Evolutionary conservation across 441 rosid species (phyloP), one percentile per base, ranked within the genome.

Genomic region (Populus tomentosa): DNA sequence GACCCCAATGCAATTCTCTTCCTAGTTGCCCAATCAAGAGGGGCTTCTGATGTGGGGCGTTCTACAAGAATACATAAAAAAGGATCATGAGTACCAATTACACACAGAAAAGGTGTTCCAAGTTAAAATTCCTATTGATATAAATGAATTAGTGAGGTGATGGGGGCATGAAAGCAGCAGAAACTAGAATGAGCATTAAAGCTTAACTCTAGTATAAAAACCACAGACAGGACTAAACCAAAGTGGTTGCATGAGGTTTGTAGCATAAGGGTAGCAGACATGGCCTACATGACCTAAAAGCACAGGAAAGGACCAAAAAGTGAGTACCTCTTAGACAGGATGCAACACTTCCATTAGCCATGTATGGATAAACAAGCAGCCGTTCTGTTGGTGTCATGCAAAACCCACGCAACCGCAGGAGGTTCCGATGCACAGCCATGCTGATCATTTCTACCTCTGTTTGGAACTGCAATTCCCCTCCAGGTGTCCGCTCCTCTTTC

Each of bases 261-360:
- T 36, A n/a, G 78, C 20, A 28, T 32, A 67, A 23, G 21, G 14
- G 33, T 20, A 63, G 18, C 67, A 46, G 64, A 62, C 23, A 40
- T 24, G 13, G 32, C 23, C 72, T 46, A 1, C 59, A 50, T 50
- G 59, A 50, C 20, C 59, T 16, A 50, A 50, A 5, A 14, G 56
- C 67, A 63, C 6, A 0, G 9, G 67, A 24, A 63, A 63, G 67
- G 28, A 11, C 11, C 67, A 63, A 9, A 1, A 24, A 63, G 11
- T 23, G 28, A 63, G 67, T 80, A 92, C 97, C 97, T 87, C 94
- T 83, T 72, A 92, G 85, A 79, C 93, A 88, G 13, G 97, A 92
- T 35, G 95, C 95, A 18, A 92, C 94, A 62, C 97, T 92, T 80
- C 97, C 97, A 46, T 92, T 91, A 72, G 94, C 92, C 97, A 92